Evolutionary conservation across 1,139 yeast genomes (phyloP).

Genomic region (Debaryomyces sp.): DNA sequence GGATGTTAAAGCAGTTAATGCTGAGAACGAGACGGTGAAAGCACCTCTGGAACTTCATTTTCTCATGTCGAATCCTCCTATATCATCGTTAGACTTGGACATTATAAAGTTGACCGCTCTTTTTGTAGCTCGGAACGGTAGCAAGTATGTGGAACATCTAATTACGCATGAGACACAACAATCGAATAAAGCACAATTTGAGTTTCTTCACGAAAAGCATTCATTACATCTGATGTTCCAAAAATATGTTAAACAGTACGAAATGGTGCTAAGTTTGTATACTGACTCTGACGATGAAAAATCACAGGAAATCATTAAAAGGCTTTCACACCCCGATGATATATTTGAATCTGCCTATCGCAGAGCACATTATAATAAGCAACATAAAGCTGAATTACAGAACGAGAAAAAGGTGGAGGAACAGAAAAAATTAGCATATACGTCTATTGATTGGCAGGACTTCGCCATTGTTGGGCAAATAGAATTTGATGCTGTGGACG

Average conservation of each 20-base stretch:
- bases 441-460: slow-evolving; percentile 87
- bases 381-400: slow-evolving; percentile 26
- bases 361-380: slow-evolving; percentile 60
- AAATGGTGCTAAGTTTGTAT: slow-evolving; percentile 29
- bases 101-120: slow-evolving; percentile 74
- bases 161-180: slow-evolving; percentile 38
- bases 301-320: slow-evolving; percentile 10
- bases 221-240: slow-evolving; percentile 60
- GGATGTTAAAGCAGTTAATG: slow-evolving; percentile 1
- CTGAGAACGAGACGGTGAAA: background rate
- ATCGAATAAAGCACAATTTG: slow-evolving; percentile 59
- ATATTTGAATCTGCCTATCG: slow-evolving; percentile 54
- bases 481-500: slow-evolving; percentile 67
- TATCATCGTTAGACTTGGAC: slow-evolving; percentile 67
- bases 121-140: slow-evolving; percentile 61
- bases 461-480: slow-evolving; percentile 72
- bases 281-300: slow-evolving; percentile 13
- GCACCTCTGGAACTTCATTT: slow-evolving; percentile 39
- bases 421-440: slow-evolving; percentile 53
- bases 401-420: slow-evolving; percentile 33
- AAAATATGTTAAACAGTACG: slow-evolving; percentile 60
- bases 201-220: slow-evolving; percentile 64
- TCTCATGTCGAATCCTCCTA: slow-evolving; percentile 50
- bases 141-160: slow-evolving; percentile 41
- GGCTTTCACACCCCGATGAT: slow-evolving; percentile 20